These are phyloP conservation scores for Cyphellophora attinorum DNA, from an alignment of 2,329 filamentous ascomycete species.

Conservation along the genomic window DNA sequence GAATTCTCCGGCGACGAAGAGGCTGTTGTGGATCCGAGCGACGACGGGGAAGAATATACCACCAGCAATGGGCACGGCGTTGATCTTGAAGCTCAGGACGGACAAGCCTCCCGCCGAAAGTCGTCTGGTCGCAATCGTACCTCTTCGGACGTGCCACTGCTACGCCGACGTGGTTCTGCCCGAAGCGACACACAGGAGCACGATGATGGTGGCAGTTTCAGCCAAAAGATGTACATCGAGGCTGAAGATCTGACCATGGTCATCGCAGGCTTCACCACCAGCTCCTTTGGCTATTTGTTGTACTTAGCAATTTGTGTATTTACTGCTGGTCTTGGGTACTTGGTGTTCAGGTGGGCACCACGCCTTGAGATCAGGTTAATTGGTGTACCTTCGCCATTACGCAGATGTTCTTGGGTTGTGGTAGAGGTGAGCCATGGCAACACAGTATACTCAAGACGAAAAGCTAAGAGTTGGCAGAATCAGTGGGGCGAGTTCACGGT, in stretches of 20 bases:
- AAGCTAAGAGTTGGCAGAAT: constrained; percentile 47
- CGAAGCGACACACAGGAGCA: constrained; percentile 57
- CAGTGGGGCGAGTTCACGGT: constrained; percentile 90
- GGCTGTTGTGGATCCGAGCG: constrained; percentile 32
- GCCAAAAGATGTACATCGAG: constrained; percentile 85
- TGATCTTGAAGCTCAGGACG: constrained; percentile 27
- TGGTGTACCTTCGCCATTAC: constrained; percentile 59
- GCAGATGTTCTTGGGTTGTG: constrained; percentile 79
- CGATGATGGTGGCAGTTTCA: constrained; percentile 54
- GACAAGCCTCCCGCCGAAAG: constrained; percentile 24
- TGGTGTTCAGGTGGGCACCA: constrained; percentile 83
- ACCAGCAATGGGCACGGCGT: constrained; percentile 32
- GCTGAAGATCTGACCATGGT: constrained; percentile 93
- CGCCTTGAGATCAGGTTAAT: constrained; percentile 71
- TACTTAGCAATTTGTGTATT: constrained; percentile 64
- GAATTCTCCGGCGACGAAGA: constrained; percentile 45
- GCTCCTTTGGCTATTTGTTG: constrained; percentile 53
- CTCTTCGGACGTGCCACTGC: constrained; percentile 48
- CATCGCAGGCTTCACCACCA: constrained; percentile 82
- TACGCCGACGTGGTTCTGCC: constrained; percentile 62
- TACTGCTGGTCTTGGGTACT: constrained; percentile 69
- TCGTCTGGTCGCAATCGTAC: constrained; percentile 27
- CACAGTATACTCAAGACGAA: constrained; percentile 3
- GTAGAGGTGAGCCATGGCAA: constrained; percentile 54
- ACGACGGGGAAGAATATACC: constrained; percentile 32